A percentile compares a stretch with the other conserved stretches of the same genome.
phyloP scores from a whole-genome alignment of 2,329 filamentous ascomycete genomes.

The Paramyrothecium sp. region DNA sequence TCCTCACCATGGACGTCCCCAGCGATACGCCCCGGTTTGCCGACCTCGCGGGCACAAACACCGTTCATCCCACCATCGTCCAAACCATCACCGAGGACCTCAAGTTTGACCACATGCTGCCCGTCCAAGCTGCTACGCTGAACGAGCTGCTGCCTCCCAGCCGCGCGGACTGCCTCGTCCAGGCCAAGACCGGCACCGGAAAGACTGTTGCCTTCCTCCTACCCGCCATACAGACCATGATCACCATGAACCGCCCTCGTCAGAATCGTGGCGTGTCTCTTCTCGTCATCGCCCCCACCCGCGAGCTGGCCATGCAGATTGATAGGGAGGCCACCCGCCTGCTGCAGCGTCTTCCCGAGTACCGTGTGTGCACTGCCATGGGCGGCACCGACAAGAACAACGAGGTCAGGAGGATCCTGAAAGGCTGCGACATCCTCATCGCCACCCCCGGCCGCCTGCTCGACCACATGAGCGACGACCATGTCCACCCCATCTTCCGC shows the following conservation, averaged over 20 bases:
- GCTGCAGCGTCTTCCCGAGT: constrained; percentile 69
- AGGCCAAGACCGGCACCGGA: constrained; percentile 84
- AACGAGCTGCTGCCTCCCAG: constrained; percentile 43
- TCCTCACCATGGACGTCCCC: constrained; percentile 28
- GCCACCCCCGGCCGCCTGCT: constrained; percentile 77
- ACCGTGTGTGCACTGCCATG: constrained; percentile 75
- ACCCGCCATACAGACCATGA: constrained; percentile 77
- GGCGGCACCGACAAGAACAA: constrained; percentile 74
- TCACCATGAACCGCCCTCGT: constrained; percentile 38
- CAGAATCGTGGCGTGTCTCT: constrained; percentile 47
- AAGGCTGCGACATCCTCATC: constrained; percentile 76
- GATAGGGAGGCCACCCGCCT: constrained; percentile 69
- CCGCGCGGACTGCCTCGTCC: constrained; percentile 61
- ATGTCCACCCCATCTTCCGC: constrained; percentile 64
- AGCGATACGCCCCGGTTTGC: constrained; percentile 44
- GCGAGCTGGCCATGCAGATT: constrained; percentile 70
- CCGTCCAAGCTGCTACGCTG: constrained; percentile 53
- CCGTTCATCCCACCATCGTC: constrained; percentile 46
- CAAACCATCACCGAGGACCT: constrained; percentile 47
- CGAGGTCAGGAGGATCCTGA: constrained; percentile 68
- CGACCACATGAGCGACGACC: constrained; percentile 75
- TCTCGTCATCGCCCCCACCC: constrained; percentile 68
- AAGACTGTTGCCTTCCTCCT: constrained; percentile 84
- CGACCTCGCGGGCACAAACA: constrained; percentile 37
- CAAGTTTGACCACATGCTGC: constrained; percentile 52